Evolutionary conservation across 371 early-diverging fungal genomes (phyloP), one percentile per base, ranked within the genome.

Genomic region (Mucor mucedo): DNA sequence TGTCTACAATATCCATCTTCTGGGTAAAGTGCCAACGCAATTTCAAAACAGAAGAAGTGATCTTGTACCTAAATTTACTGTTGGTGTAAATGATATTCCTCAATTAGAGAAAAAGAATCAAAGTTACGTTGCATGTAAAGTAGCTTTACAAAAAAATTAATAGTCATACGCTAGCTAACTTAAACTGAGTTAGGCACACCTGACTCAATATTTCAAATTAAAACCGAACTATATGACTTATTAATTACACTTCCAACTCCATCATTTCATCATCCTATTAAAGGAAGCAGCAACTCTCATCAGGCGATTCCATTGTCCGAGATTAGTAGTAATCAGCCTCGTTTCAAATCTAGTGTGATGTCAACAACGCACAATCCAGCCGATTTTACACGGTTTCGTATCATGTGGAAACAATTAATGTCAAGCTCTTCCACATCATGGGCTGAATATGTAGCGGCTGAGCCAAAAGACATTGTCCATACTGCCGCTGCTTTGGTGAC

Each of bases 51-150:
- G 30, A 75, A 39, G 62, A 73, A n/a, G 49, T 38, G 13, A 50
- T 71, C 27, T 64, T n/a, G 14, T 65, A 41, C 78, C 84, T 1
- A 66, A 78, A 58, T 88, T 83, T 50, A 68, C 73, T 41, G 69
- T 86, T 21, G 83, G 86, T 4, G 79, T 86, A 10, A 81, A 83
- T 66, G 88, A 88, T 60, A 83, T 88, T 47, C 70, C 73, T 44
- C 59, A 71, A 11, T 44, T 88, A 29, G 71, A 72, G 53, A 66
- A 60, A n/a, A 62, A 58, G 3, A 47, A 57, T 10, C 71, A 75
- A 21, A 82, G 83, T 28, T 88, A 76, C 68, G 76, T 86, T 50
- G 85, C 84, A 58, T 88, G 86, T 85, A 79, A 63, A 79, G 54
- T 16, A 14, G 30, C 10, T 28, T 13, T 10, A 49, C 9, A 27